Evolutionary conservation across 768 basidiomycete genomes (phyloP).

Genomic region (Xanthoconium stramineum): DNA sequence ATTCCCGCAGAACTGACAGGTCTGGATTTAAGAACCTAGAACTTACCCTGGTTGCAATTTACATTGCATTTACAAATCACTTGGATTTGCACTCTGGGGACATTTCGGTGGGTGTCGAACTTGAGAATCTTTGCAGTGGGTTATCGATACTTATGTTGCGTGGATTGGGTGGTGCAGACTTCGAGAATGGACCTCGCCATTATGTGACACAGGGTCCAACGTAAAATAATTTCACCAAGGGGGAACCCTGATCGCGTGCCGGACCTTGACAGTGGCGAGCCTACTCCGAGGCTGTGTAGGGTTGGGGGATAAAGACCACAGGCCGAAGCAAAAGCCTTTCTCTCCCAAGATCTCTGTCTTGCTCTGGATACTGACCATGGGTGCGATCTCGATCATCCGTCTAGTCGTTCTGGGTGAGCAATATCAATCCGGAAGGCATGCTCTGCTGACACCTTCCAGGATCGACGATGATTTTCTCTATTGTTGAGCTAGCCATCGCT

Average conservation of each 20-base stretch:
- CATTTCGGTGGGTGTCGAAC: no score
- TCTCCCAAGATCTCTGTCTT: neutral
- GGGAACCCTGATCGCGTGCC: neutral
- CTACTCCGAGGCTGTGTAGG: neutral
- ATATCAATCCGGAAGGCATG: neutral
- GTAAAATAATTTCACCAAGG: neutral
- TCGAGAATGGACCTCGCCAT: no score
- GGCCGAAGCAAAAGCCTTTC: neutral
- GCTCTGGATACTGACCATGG: constrained; percentile 10
- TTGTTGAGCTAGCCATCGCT: constrained; percentile 31
- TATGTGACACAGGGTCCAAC: no score
- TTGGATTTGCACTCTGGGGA: no score
- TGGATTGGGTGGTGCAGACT: no score
- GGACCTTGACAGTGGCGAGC: neutral
- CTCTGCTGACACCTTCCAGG: constrained; percentile 12
- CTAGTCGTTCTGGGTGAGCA: constrained; percentile 22
- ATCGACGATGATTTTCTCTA: constrained; percentile 19
- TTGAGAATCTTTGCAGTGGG: no score
- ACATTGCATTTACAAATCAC: no score
- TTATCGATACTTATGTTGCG: no score
- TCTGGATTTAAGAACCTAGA: no score
- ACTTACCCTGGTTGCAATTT: no score
- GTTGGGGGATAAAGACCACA: constrained; percentile 7
- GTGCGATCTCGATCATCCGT: constrained; percentile 13
- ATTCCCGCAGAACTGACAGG: no score